Evolutionary conservation across 1,139 yeast genomes (phyloP), one percentile per base, ranked within the genome.

Genomic region (Wickerhamomyces sp.): DNA sequence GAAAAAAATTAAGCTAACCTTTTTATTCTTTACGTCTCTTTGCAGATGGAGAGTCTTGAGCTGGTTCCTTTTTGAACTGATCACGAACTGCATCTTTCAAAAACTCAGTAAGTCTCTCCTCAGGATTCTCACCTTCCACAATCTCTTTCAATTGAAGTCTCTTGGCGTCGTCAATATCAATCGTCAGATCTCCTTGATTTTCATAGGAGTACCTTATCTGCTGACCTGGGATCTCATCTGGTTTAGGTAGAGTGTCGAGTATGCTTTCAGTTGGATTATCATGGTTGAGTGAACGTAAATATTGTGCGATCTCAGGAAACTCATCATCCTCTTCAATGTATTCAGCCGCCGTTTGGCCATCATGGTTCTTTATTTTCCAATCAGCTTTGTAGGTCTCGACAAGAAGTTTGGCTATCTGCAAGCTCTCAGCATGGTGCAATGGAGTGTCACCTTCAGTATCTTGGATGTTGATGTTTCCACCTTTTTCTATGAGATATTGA

Each of bases 361-460:
- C 95, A 28, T 62, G 58, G 55, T 91, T 91, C 55, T 68, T 74
- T 31, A 75, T 50, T 32, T 61, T 72, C 56, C 66, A 69, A 58
- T 86, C 82, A 1, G 91, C 96, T 3, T 72, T 68, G 26, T 78
- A 68, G 36, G 77, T 74, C 49, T 77, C 84, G 1, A 91, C 68
- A 38, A 91, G 62, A 23, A 68, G 52, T 46, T 70, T 72, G 3
- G 95, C 96, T 2, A 78, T 70, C 2, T 57, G 63, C 1, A 73
- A 61, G 39, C 78, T 83, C 55, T 93, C 98, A 19, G 78, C 87
- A 45, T 88, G 94, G 57, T 91, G 97, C 44, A 91, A 66, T 0
- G 98, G 97, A 0, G 97, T 84, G 51, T 91, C 99, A 1, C 98
- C 97, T 49, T 93, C 98, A 22, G 65, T 65, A 50, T 91, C 99